Percentiles rank a stretch among this genome's conserved stretches.
Conservation (phyloP, 2,329 filamentous ascomycete species). For the Hirsutella minnesotensis region DNA sequence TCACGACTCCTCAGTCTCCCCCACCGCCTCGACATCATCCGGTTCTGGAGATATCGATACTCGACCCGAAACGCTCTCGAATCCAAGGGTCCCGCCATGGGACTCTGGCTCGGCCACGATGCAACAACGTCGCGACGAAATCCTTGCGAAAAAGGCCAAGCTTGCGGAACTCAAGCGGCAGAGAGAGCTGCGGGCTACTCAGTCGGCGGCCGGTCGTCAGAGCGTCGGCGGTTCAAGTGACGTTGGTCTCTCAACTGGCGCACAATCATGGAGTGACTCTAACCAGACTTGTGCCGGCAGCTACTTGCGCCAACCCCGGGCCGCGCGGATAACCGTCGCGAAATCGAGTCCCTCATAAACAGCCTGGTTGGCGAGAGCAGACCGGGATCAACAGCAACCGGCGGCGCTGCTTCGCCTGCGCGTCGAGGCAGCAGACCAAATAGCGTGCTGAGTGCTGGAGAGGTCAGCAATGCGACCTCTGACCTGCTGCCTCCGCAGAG, state of each 20-base stretch:
- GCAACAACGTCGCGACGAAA: constrained; percentile 87
- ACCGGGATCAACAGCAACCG: constrained; percentile 54
- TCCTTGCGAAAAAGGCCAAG: constrained; percentile 91
- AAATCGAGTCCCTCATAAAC: constrained; percentile 78
- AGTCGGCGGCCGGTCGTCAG: constrained; percentile 58
- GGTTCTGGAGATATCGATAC: neutral
- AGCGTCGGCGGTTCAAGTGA: constrained; percentile 59
- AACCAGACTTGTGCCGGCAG: constrained; percentile 11
- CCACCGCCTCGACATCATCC: neutral
- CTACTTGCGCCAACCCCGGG: constrained; percentile 58
- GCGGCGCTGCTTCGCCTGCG: constrained; percentile 52
- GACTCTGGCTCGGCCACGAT: constrained; percentile 35
- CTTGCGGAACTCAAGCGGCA: constrained; percentile 92
- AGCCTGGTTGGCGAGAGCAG: constrained; percentile 71
- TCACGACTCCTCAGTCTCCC: neutral
- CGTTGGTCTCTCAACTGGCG: constrained; percentile 35
- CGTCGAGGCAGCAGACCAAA: constrained; percentile 66
- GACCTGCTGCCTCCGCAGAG: constrained; percentile 41
- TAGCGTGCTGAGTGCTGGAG: constrained; percentile 72
- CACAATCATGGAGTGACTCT: neutral
- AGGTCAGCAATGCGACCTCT: constrained; percentile 65
- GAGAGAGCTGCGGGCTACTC: constrained; percentile 69
- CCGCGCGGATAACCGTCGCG: constrained; percentile 56
- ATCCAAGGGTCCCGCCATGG: constrained; percentile 30
- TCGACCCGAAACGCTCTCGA: neutral